Conservation (phyloP, 352 stramenopile genomes). For the Phytophthora colocasiae region DNA sequence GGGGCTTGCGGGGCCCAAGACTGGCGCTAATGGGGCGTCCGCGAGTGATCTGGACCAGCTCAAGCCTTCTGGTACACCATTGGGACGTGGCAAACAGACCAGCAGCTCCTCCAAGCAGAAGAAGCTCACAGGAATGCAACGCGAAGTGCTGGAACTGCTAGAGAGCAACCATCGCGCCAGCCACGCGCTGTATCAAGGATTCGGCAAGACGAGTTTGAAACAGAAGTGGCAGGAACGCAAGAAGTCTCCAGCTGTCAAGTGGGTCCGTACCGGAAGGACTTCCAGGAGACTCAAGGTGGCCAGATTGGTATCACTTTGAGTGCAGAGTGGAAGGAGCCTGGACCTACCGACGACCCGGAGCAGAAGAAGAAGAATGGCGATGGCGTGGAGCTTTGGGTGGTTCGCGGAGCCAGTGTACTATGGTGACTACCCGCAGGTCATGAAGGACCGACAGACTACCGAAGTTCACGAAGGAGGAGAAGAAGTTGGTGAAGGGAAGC, state of each 20-base stretch:
- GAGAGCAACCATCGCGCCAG: slow-evolving; percentile 68
- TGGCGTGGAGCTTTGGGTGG: slow-evolving; percentile 91
- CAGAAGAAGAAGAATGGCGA: slow-evolving; percentile 64
- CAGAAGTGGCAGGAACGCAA: slow-evolving; percentile 69
- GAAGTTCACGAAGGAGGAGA: slow-evolving; percentile 87
- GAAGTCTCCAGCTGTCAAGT: slow-evolving; percentile 67
- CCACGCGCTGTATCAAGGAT: slow-evolving; percentile 67
- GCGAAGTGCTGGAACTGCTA: slow-evolving; percentile 69
- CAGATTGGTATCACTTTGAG: slow-evolving; percentile 92
- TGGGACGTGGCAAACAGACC: slow-evolving; percentile 26
- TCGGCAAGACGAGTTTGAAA: slow-evolving; percentile 65
- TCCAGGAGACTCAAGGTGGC: slow-evolving; percentile 64
- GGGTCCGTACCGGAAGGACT: slow-evolving; percentile 86
- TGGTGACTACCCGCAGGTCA: slow-evolving; percentile 93
- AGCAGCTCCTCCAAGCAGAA: slow-evolving; percentile 40
- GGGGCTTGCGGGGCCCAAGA: too few relatives aligned
- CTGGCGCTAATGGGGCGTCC: slow-evolving; percentile 27
- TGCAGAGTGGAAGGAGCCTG: slow-evolving; percentile 88
- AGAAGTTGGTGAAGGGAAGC: slow-evolving; percentile 78
- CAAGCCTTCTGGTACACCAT: slow-evolving; percentile 50
- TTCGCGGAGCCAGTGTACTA: slow-evolving; percentile 91
- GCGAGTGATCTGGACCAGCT: slow-evolving; percentile 55
- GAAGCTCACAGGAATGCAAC: slow-evolving; percentile 73
- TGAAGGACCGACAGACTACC: slow-evolving; percentile 89
- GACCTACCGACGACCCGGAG: slow-evolving; percentile 46